phyloP scores from a whole-genome alignment of 2,329 filamentous ascomycete species.

The Gliomastix tumulicola region DNA sequence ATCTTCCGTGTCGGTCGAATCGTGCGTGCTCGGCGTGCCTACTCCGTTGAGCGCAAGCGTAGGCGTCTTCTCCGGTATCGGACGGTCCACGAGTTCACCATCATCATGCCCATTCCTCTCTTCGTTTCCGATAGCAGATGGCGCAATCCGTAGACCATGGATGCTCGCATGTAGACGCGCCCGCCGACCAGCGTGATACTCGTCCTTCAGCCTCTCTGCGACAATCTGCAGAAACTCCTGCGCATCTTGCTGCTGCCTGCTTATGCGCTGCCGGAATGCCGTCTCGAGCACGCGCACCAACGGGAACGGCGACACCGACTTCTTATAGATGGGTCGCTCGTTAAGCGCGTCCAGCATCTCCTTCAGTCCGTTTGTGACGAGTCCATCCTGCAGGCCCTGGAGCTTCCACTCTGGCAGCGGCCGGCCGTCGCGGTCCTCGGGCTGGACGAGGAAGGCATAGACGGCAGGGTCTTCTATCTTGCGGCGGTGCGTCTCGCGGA shows the following conservation, averaged over 20 bases:
- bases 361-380: constrained; percentile 83
- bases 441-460: constrained; percentile 58
- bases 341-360: constrained; percentile 89
- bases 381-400: constrained; percentile 66
- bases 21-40: constrained; percentile 10
- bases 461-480: constrained; percentile 70
- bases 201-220: constrained; percentile 84
- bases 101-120: constrained; percentile 2
- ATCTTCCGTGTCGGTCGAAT: constrained; percentile 1
- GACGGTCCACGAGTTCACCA: not conserved
- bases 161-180: constrained; percentile 54
- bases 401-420: constrained; percentile 52
- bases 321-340: constrained; percentile 86
- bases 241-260: constrained; percentile 91
- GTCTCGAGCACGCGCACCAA: constrained; percentile 80
- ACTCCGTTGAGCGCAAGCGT: constrained; percentile 8
- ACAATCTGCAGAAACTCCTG: constrained; percentile 96
- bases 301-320: constrained; percentile 80
- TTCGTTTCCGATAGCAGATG: not conserved
- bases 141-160: constrained; percentile 11
- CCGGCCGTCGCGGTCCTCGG: constrained; percentile 22
- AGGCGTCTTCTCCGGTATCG: constrained; percentile 4
- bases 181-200: constrained; percentile 79
- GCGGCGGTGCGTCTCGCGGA: constrained; percentile 81
- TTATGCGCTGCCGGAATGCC: constrained; percentile 86